Base-by-base conservation (phyloP, 2,329 filamentous ascomycete genomes). In the Emericellopsis cladophorae region DNA sequence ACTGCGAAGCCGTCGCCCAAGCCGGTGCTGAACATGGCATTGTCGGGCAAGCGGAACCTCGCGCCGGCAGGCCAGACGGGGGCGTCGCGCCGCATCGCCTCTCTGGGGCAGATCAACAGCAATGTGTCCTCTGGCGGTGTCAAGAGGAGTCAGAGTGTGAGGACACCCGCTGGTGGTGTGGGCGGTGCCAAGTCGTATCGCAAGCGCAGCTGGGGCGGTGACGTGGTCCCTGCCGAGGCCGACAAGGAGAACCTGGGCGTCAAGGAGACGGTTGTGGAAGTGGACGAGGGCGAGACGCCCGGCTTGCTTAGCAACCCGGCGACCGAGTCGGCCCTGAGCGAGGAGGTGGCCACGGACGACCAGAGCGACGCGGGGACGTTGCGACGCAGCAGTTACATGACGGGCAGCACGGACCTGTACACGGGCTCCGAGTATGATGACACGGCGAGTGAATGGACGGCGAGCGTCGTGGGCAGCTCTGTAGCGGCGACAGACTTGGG, bases 41-140 rank as follows among this genome's bases (percentile, higher is more conserved):
- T 79, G 46, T 62, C 65, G 5, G 62, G 74, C 51, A 68, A 70
- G 58, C 60, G 70, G 46, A 74, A 54, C 52, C 64, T 60, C 39
- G 62, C 54, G 40, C 59, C 52, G 42, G 58, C 75, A 1, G 67
- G 62, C 15, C 61, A 71, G 37, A 64, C 67, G 15, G 65, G 75
- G 52, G 69, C 80, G 55, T 72, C 79, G 55, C 75, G 90, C 33
- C 79, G 92, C 38, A 95, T 96, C 52, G 74, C 93, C 44, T 95
- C 87, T 39, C 75, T 96, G 31, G 93, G 83, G 56, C 86, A 95
- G 61, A 93, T 96, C 50, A 85, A 78, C 41, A 80, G 81, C 56
- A 90, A 92, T 53, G 68, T 76, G 29, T 67, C 78, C 6, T 64
- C 62, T 7, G 72, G 75, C 16, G 77, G 75, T 37, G 68, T 94